Evolutionary conservation across 192 early-diverging fungal genomes (phyloP).

Genomic region (Rhizophlyctis rosea): DNA sequence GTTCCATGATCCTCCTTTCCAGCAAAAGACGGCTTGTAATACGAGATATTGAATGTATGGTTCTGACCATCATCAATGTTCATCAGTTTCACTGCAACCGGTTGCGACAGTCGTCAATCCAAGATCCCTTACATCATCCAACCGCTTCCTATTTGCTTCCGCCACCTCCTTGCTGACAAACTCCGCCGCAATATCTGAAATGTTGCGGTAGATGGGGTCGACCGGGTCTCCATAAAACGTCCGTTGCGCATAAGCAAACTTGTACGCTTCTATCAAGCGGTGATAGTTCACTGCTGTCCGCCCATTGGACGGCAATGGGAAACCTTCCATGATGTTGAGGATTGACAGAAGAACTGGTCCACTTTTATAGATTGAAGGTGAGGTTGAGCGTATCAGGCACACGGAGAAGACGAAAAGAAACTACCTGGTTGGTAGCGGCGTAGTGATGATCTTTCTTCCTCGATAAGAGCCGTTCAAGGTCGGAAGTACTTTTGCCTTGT

Average conservation of each 20-base stretch:
- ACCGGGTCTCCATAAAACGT: conserved; percentile 77
- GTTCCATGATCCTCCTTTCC: conserved; percentile 82
- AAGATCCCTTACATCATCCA: conserved; percentile 65
- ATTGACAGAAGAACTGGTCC: conserved; percentile 80
- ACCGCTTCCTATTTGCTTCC: conserved; percentile 59
- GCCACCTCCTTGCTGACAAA: conserved; percentile 73
- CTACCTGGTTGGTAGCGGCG: conserved; percentile 66
- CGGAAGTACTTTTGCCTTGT: conserved; percentile 56
- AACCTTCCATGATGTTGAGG: conserved; percentile 86
- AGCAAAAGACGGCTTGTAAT: conserved; percentile 82
- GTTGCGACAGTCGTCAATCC: too few species aligned
- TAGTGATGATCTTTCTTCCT: conserved; percentile 69
- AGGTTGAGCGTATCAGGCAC: too few species aligned
- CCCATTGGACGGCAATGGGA: conserved; percentile 58
- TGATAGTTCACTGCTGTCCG: conserved; percentile 68
- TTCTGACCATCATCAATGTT: conserved; percentile 10
- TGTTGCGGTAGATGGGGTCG: conserved; percentile 49
- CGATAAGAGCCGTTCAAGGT: conserved; percentile 71
- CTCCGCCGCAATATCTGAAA: conserved; percentile 52
- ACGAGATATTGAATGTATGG: conserved; percentile 59
- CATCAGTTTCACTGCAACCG: too few species aligned
- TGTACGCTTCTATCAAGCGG: conserved; percentile 82
- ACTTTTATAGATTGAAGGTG: conserved; percentile 30
- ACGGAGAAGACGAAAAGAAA: too few species aligned
- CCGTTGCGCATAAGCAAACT: conserved; percentile 80